These are phyloP conservation scores for Alloascoidea africana DNA, from an alignment of 805 yeast species.

Conservation along the genomic window DNA sequence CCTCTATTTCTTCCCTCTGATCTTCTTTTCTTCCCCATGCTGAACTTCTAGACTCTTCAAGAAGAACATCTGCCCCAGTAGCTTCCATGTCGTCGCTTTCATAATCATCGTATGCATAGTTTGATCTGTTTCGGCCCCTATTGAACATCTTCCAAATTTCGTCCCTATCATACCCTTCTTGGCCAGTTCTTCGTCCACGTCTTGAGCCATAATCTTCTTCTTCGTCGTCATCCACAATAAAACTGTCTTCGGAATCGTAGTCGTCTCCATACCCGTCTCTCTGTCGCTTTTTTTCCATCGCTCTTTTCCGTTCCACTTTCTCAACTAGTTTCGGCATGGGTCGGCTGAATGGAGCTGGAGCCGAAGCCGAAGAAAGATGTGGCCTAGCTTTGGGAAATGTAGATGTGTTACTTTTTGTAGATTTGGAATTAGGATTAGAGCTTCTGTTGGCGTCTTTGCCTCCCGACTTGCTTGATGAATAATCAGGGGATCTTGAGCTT, in stretches of 20 bases:
- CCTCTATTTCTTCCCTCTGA: slow-evolving; percentile 46
- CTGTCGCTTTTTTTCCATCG: slow-evolving; percentile 10
- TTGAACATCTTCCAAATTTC: slow-evolving; percentile 85
- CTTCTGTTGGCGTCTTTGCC: neutral
- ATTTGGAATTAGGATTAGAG: neutral
- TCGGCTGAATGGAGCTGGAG: slow-evolving; percentile 21
- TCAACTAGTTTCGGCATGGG: slow-evolving; percentile 26
- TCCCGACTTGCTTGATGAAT: no score
- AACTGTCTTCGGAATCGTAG: slow-evolving; percentile 35
- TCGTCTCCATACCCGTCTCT: slow-evolving; percentile 24
- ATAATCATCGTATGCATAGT: slow-evolving; percentile 28
- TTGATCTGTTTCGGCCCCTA: slow-evolving; percentile 38
- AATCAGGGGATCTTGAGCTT: no score
- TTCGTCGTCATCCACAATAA: slow-evolving; percentile 45
- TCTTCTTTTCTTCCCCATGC: slow-evolving; percentile 67
- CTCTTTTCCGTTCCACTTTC: slow-evolving; percentile 23
- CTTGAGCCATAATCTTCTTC: slow-evolving; percentile 13
- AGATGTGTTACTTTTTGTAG: neutral
- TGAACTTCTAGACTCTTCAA: slow-evolving; percentile 63
- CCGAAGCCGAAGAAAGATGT: no score
- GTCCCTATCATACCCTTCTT: slow-evolving; percentile 55
- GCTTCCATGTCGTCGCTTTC: slow-evolving; percentile 79
- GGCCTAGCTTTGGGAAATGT: no score
- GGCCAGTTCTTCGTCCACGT: slow-evolving; percentile 2
- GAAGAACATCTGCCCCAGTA: slow-evolving; percentile 74